A percentile compares a stretch with the other conserved stretches of the same genome.
These are phyloP conservation scores for Amanita jacksonii DNA, from an alignment of 768 basidiomycete species.

Conservation along the genomic window DNA sequence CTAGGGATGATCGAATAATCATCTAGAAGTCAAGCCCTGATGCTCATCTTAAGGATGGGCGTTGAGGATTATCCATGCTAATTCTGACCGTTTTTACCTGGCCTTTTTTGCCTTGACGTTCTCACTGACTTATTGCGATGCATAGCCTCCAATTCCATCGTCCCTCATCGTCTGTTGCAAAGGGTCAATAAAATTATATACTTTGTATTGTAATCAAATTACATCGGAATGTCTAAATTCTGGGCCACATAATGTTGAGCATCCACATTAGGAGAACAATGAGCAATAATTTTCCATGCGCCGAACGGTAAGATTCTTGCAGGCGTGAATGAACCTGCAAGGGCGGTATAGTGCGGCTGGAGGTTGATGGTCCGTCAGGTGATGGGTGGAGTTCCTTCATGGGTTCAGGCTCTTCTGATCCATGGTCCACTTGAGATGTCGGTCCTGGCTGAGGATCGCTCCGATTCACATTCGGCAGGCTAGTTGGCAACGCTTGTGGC, in stretches of 20 bases:
- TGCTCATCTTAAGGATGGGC: slow-evolving; percentile 57
- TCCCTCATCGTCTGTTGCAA: neutral
- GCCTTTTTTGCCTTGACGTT: neutral
- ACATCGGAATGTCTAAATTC: slow-evolving; percentile 1
- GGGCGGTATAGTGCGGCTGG: neutral
- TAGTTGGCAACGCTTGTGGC: slow-evolving; percentile 16
- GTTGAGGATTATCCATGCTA: slow-evolving; percentile 85
- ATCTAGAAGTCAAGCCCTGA: slow-evolving; percentile 90
- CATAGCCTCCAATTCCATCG: too few relatives aligned
- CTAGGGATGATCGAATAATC: slow-evolving; percentile 50
- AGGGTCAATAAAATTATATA: neutral
- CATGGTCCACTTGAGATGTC: neutral
- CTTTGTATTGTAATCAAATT: neutral
- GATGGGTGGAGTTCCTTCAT: neutral
- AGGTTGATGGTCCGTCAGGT: neutral
- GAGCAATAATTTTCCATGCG: slow-evolving; percentile 8
- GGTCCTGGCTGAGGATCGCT: slow-evolving; percentile 5
- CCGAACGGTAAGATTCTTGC: neutral
- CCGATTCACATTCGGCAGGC: slow-evolving; percentile 15
- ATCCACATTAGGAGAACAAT: slow-evolving; percentile 39
- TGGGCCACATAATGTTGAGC: slow-evolving; percentile 40
- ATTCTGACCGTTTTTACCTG: slow-evolving; percentile 47
- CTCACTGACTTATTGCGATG: too few relatives aligned
- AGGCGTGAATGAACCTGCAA: neutral
- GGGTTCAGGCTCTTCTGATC: neutral